Percentiles rank a stretch among this genome's conserved stretches.
Conservation (phyloP, 2,329 filamentous ascomycete species). For the Ophiostoma sp. region DNA sequence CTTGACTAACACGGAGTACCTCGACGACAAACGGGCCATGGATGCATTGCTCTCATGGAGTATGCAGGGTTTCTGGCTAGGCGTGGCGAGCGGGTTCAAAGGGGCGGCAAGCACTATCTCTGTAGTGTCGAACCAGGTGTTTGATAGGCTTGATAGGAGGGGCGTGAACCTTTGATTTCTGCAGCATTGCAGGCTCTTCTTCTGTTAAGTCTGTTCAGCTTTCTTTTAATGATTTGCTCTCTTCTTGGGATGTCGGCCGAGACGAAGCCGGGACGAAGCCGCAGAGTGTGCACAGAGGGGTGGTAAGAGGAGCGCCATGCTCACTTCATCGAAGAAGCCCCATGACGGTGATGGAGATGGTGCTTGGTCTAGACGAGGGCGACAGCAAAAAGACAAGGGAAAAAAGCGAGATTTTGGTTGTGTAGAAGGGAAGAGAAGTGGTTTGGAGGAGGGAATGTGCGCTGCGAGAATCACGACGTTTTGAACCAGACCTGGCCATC, state of each 20-base stretch:
- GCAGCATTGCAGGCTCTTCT: no score
- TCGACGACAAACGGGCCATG: constrained; percentile 1
- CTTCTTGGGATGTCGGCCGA: no score
- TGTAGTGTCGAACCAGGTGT: no score
- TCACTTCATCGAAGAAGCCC: neutral
- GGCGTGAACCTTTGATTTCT: no score
- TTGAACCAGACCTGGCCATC: neutral
- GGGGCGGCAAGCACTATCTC: neutral
- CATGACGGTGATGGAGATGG: neutral
- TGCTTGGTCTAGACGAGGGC: neutral
- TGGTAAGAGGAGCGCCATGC: no score
- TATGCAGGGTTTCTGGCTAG: neutral
- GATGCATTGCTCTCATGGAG: constrained; percentile 1
- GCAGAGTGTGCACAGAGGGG: no score
- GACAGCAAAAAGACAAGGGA: neutral
- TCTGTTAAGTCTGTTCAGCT: no score
- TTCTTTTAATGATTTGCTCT: no score
- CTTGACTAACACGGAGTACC: neutral
- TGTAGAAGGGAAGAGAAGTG: neutral
- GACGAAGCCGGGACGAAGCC: no score
- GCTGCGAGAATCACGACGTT: neutral
- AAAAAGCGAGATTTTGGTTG: neutral
- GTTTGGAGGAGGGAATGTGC: neutral
- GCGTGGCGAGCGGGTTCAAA: neutral
- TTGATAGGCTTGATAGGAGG: no score